A percentile compares a stretch with the other conserved stretches of the same genome.
Evolutionary conservation across 1,284 basidiomycete genomes (phyloP).

Genomic region (Megacollybia platyphylla): DNA sequence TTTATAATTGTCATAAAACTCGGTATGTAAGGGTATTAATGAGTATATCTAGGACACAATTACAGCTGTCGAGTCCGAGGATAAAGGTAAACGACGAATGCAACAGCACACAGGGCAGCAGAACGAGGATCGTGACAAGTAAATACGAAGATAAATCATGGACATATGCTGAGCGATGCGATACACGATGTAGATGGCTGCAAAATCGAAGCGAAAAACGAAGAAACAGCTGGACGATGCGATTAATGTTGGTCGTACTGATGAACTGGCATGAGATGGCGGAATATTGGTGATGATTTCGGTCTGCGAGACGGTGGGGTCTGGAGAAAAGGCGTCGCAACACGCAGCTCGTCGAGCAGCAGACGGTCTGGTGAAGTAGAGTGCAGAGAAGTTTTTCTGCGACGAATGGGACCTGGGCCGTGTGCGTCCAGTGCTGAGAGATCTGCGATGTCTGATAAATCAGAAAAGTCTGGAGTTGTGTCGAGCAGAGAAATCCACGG

Average conservation of each 20-base stretch:
- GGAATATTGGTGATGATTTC: neutral
- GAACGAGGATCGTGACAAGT: neutral
- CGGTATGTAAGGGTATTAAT: neutral
- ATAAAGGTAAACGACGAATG: neutral
- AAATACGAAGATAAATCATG: neutral
- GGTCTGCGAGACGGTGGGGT: neutral
- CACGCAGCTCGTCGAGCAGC: constrained; percentile 6
- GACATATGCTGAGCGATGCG: neutral
- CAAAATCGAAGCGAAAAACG: neutral
- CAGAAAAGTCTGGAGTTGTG: constrained; percentile 19
- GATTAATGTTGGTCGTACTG: neutral
- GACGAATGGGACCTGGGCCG: constrained; percentile 38
- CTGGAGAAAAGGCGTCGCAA: neutral
- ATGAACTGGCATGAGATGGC: neutral
- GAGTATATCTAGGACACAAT: neutral
- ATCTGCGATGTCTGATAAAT: constrained; percentile 41
- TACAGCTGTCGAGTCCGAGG: neutral
- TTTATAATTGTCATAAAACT: neutral
- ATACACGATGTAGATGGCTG: neutral
- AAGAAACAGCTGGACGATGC: neutral
- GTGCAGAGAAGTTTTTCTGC: constrained; percentile 36
- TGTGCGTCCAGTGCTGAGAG: constrained; percentile 31
- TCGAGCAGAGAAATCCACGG: constrained; percentile 51
- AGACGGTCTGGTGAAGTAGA: constrained; percentile 14
- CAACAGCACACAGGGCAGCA: too few relatives aligned